A percentile compares a stretch with the other conserved stretches of the same genome.
Conservation (phyloP, 164 flowering plant genomes). For the Chloranthus sessilifolius region DNA sequence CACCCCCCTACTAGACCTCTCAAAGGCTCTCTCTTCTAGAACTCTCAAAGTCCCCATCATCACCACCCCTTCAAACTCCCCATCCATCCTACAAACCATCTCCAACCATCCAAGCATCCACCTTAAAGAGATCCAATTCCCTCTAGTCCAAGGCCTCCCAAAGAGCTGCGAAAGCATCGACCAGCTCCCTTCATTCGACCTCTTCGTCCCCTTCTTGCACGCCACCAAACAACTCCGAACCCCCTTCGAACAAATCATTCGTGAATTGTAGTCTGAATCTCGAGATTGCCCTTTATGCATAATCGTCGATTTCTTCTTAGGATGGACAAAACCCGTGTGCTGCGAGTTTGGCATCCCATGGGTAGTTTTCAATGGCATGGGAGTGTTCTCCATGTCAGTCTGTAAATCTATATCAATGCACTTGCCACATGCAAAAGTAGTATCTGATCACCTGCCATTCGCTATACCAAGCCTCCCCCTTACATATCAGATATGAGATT, state of each 20-base stretch:
- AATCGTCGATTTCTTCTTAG: slow-evolving; percentile 32
- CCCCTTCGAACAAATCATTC: slow-evolving; percentile 19
- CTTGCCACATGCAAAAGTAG: background rate
- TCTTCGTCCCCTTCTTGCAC: slow-evolving; percentile 8
- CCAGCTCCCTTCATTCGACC: slow-evolving; percentile 25
- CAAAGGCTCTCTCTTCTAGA: slow-evolving; percentile 19
- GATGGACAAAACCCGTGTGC: slow-evolving; percentile 27
- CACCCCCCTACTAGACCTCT: slow-evolving; percentile 28
- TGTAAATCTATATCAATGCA: slow-evolving; percentile 1
- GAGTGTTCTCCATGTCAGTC: slow-evolving; percentile 25
- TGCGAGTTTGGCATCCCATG: slow-evolving; percentile 24
- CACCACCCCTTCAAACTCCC: slow-evolving; percentile 33
- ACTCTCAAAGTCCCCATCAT: slow-evolving; percentile 24
- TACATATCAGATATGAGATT: slow-evolving; percentile 11
- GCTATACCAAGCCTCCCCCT: slow-evolving; percentile 7
- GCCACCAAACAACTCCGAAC: slow-evolving; percentile 21
- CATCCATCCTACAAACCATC: slow-evolving; percentile 3
- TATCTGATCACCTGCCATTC: slow-evolving; percentile 1
- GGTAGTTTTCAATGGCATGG: slow-evolving; percentile 37
- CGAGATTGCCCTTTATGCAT: slow-evolving; percentile 26
- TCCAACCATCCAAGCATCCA: slow-evolving; percentile 12
- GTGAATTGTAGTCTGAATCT: slow-evolving; percentile 15
- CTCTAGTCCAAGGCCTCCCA: slow-evolving; percentile 16
- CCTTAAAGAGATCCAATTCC: slow-evolving; percentile 24
- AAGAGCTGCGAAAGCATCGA: slow-evolving; percentile 29